Percentiles rank a stretch among this genome's conserved stretches.
Conservation (phyloP, 768 basidiomycete species). For the Termitomyces sp. region DNA sequence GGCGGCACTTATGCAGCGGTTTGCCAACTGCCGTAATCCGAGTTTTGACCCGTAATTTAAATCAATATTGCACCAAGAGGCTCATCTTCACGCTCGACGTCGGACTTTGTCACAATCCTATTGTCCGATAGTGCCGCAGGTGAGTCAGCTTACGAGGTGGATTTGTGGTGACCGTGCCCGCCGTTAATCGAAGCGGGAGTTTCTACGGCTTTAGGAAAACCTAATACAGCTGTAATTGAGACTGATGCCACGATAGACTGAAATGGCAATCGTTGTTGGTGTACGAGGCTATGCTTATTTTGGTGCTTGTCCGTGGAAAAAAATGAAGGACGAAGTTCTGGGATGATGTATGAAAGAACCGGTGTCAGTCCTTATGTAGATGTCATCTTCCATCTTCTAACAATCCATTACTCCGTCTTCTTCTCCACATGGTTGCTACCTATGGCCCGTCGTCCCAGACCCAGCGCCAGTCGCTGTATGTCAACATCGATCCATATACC, state of each 20-base stretch:
- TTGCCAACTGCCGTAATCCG: no score
- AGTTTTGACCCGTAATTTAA: no score
- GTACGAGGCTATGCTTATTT: neutral
- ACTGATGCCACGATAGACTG: neutral
- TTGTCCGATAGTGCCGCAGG: no score
- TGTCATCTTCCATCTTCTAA: neutral
- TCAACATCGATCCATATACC: constrained; percentile 34
- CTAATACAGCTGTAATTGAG: neutral
- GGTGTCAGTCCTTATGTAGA: neutral
- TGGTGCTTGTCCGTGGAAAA: neutral
- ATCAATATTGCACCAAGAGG: no score
- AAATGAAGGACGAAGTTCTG: neutral
- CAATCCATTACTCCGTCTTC: neutral
- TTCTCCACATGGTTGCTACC: constrained; percentile 19
- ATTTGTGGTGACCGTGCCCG: neutral
- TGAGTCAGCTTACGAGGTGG: no score
- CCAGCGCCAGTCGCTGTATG: constrained; percentile 36
- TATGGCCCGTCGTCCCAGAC: constrained; percentile 30
- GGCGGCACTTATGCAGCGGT: no score
- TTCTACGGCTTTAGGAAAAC: neutral
- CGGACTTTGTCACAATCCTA: no score
- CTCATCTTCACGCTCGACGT: neutral
- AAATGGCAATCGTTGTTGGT: constrained; percentile 1
- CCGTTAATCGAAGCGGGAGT: no score
- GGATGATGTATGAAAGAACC: constrained; percentile 5